Evolutionary conservation across 345 rosid genomes (phyloP), one percentile per base, ranked within the genome.

Genomic region (Brassica nigra): DNA sequence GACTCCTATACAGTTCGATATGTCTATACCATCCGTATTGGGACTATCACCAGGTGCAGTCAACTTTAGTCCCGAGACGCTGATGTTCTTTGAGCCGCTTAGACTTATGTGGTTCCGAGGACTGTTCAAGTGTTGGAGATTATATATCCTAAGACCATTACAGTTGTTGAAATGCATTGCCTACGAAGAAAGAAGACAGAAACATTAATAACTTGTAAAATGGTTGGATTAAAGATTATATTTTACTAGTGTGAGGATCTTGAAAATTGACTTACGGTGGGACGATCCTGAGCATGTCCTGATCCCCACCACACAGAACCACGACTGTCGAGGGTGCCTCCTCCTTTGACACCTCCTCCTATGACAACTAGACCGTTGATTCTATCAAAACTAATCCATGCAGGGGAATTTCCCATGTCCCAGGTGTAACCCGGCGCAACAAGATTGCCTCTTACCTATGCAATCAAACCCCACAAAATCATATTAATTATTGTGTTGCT

Each of bases 1-100:
- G 27, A 92, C 79, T 29, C 78, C 36, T 47, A 47, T 58, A 3
- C 92, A 85, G 8, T 34, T 54, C 0, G 80, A 34, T 42, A 92
- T 75, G 65, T 92, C 89, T 4, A 89, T 88, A 4, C 97, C 95
- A 11, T 92, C 97, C 0, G 95, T 92, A 73, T 92, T 90, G 1
- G 97, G 91, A 71, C 93, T 92, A 4, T 73, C 49, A 2, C 71
- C 85, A 0, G 92, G 93, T 7, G 94, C 94, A 31, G 4, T 54
- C 11, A 92, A 78, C 0, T n/a, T 68, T 2, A 88, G 78, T 62
- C 87, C 74, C 2, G 87, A 82, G 15, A 92, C 28, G 27, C 28
- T 11, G 6, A 80, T 86, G 73, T 49, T 39, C 29, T 59, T 57
- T 73, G 87, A 75, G 7, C 16, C 4, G 54, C 44, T 12, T 31